A percentile compares a stretch with the other conserved stretches of the same genome.
Conservation (phyloP, 805 yeast species). For the Clavispora santaluciae region DNA sequence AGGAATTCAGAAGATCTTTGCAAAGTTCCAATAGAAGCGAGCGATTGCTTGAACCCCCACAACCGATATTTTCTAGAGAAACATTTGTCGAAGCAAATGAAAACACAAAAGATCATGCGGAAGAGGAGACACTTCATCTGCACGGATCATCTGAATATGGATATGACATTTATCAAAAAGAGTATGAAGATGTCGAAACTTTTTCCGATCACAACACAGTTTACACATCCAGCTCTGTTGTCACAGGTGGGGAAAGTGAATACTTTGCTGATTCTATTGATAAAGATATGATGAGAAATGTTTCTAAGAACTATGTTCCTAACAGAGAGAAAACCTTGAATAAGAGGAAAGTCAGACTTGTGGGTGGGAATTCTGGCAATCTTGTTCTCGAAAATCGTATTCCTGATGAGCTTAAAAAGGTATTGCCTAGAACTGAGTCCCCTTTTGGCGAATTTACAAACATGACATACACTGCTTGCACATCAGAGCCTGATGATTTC, state of each 20-base stretch:
- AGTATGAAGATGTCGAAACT: slow-evolving; percentile 27
- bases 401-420: slow-evolving; percentile 81
- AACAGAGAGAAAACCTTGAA: slow-evolving; percentile 64
- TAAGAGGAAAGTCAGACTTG: slow-evolving; percentile 70
- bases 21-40: slow-evolving; percentile 38
- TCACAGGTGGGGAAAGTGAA: slow-evolving; percentile 32
- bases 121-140: slow-evolving; percentile 30
- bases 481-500: slow-evolving; percentile 87
- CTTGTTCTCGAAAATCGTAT: slow-evolving; percentile 90
- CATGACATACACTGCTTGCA: slow-evolving; percentile 97
- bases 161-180: slow-evolving; percentile 34
- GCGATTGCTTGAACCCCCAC: slow-evolving; percentile 57
- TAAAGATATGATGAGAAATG: slow-evolving; percentile 43
- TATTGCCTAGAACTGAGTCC: slow-evolving; percentile 75
- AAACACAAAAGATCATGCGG: slow-evolving; percentile 19
- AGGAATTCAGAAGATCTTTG: slow-evolving; percentile 15
- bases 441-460: slow-evolving; percentile 85
- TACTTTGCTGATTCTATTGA: slow-evolving; percentile 45
- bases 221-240: slow-evolving; percentile 18
- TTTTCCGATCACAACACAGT: slow-evolving; percentile 31
- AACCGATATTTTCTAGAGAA: slow-evolving; percentile 58
- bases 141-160: slow-evolving; percentile 23
- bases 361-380: slow-evolving; percentile 60
- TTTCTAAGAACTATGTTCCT: slow-evolving; percentile 41
- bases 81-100: slow-evolving; percentile 58